These are phyloP conservation scores for Picea mariana DNA, from an alignment of 83 land plant genomes.

Conservation along the genomic window DNA sequence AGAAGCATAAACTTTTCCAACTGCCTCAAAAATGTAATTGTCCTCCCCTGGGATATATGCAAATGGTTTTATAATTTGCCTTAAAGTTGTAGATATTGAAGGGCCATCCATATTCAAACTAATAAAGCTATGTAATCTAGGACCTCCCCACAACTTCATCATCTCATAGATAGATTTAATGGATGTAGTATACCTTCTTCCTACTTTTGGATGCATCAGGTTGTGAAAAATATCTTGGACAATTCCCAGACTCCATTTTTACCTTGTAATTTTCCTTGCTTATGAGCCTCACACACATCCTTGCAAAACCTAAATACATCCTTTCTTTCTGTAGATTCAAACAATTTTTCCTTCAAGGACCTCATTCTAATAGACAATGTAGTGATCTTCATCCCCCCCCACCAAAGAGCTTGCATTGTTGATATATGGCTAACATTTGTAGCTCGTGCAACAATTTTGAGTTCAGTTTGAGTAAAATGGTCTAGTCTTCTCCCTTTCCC, in stretches of 20 bases:
- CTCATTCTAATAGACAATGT: not conserved
- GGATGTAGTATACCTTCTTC: too few species aligned
- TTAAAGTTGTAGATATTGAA: not conserved
- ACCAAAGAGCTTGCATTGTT: not conserved
- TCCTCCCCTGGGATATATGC: too few species aligned
- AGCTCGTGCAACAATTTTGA: not conserved
- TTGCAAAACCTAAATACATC: not conserved
- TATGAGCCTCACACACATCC: too few species aligned
- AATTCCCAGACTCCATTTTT: not conserved
- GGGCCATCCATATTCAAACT: not conserved
- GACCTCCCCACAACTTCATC: too few species aligned
- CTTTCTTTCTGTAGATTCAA: not conserved
- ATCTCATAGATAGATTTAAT: too few species aligned
- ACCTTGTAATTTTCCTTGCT: not conserved
- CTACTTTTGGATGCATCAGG: too few species aligned
- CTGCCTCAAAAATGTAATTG: not conserved
- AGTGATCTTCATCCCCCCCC: not conserved
- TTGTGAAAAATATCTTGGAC: not conserved
- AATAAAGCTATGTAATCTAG: not conserved
- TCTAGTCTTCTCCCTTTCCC: too few species aligned
- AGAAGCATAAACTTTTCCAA: not conserved
- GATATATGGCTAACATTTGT: not conserved
- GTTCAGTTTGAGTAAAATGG: too few species aligned
- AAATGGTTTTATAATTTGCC: not conserved
- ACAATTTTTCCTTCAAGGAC: not conserved